Evolutionary conservation across 805 yeast species (phyloP), one percentile per base, ranked within the genome.

Genomic region (Teunomyces stri): DNA sequence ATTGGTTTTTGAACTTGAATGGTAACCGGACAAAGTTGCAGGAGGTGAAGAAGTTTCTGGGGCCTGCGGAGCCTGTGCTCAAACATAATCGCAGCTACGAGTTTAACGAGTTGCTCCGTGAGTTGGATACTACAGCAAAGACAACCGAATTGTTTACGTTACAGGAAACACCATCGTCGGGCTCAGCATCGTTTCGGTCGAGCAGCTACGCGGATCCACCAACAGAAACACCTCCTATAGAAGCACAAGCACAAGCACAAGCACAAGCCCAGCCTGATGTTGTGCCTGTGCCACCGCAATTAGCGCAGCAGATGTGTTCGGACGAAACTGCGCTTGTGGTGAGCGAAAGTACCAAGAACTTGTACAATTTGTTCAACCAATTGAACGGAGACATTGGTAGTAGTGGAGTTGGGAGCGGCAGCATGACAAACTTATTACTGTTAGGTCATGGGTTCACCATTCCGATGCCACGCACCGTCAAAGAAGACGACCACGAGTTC

Each of bases 311-410:
- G 25, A 18, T 40, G 43, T 25, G 27, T 15, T 16, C 43, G 1
- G 43, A 40, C 7, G 22, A 21, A n/a, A 27, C n/a, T 6, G 31
- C 47, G n/a, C 25, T 18, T 20, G 15, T 38, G 15, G 48, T 58
- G 42, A 62, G 67, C 42, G 68, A 64, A 34, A 64, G 68, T 44
- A 59, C 68, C 33, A 64, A 60, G 42, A 65, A 60, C 49, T 50
- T 65, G 36, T 64, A 60, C 51, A 64, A 64, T 44, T 51, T 65
- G 42, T 64, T 65, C 51, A 57, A 59, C 33, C 65, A 63, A 43
- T 56, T 62, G 34, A 54, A 54, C 41, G 62, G 61, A 45, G 65
- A 61, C 38, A 54, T 56, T 28, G 42, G 29, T 1, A 21, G 36
- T 18, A 29, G 34, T 9, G 37, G 27, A 25, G 27, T 6, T 25